Conservation (phyloP, 257 asterid genomes). For the Gardenia jasminoides region DNA sequence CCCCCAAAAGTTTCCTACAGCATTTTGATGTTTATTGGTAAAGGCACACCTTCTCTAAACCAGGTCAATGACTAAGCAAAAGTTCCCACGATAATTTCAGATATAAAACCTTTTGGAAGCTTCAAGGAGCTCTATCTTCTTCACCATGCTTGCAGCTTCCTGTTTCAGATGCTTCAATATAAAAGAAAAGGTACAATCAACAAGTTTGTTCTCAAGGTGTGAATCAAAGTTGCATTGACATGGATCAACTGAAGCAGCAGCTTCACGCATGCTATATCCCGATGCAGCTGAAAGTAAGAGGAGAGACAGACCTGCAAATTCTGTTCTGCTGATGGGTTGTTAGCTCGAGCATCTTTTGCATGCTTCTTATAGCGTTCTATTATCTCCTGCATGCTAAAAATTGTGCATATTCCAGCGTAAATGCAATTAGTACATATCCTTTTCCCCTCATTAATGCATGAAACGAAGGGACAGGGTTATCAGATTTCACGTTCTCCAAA, state of each 20-base stretch:
- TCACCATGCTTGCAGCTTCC: conserved; percentile 67
- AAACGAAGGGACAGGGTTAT: not conserved
- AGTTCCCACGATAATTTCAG: not conserved
- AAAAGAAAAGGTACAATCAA: conserved; percentile 1
- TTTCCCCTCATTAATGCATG: too few relatives aligned
- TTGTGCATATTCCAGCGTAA: not conserved
- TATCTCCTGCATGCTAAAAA: conserved; percentile 62
- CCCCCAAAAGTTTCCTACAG: conserved; percentile 78
- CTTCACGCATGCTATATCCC: too few relatives aligned
- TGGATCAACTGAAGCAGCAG: not conserved
- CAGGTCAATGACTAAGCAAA: not conserved
- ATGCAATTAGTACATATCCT: not conserved
- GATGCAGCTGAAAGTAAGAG: not conserved
- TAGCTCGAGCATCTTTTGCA: conserved; percentile 49
- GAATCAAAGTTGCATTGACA: not conserved
- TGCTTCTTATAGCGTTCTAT: conserved; percentile 69
- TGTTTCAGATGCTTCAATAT: conserved; percentile 51
- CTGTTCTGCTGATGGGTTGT: conserved; percentile 48
- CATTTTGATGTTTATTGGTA: not conserved
- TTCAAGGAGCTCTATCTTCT: conserved; percentile 81
- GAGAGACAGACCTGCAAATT: conserved; percentile 51
- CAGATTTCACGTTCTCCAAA: not conserved
- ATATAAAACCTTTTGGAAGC: conserved; percentile 55
- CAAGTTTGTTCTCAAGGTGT: not conserved
- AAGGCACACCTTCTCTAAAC: not conserved